Conservation (phyloP, 106 monocot genomes). For the Dactylorhiza incarnata region DNA sequence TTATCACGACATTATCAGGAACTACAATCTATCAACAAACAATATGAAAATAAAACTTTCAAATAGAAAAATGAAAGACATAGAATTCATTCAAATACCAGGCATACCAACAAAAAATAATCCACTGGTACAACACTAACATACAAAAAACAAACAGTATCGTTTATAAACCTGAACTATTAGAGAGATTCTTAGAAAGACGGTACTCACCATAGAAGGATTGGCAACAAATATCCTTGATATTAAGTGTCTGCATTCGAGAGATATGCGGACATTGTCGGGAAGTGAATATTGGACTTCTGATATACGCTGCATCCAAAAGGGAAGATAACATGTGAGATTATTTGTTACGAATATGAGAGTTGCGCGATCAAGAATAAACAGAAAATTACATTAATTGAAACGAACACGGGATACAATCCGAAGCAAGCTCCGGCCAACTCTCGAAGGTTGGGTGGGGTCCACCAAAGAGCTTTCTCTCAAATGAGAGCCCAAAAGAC, state of each 20-base stretch:
- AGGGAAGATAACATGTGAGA: not conserved
- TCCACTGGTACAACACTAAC: not conserved
- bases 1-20: not conserved
- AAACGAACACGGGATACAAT: too few relatives aligned
- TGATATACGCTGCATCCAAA: constrained; percentile 5
- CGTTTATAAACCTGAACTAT: not conserved
- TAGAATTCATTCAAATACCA: not conserved
- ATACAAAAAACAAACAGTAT: not conserved
- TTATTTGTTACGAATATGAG: not conserved
- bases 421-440: too few relatives aligned
- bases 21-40: not conserved
- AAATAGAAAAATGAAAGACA: not conserved
- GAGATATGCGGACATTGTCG: constrained; percentile 10
- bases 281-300: constrained; percentile 10
- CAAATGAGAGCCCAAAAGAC: too few relatives aligned
- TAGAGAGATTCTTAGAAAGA: not conserved
- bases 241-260: not conserved
- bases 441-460: too few relatives aligned
- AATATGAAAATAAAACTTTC: not conserved
- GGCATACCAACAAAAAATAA: not conserved
- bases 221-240: constrained; percentile 12
- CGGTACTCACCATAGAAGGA: constrained; percentile 5
- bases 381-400: too few relatives aligned
- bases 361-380: too few relatives aligned
- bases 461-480: too few relatives aligned